Base-by-base conservation (phyloP, 768 basidiomycete genomes). In the Xerocomus brunneocitrinus region DNA sequence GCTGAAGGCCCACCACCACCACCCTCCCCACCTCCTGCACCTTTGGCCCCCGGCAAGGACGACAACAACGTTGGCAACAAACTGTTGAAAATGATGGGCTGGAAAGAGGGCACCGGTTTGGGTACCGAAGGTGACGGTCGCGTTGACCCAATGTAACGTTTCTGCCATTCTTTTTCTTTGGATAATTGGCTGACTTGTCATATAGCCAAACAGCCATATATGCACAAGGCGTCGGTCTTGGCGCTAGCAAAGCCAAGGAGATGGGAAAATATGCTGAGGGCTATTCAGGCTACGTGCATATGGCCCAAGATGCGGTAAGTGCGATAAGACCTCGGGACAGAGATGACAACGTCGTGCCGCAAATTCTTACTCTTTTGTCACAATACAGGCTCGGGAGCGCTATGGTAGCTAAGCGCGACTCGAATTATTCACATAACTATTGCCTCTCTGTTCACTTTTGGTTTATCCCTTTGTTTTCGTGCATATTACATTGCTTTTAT, bases 51-150 rank as follows among this genome's bases (percentile, higher is more conserved):
- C 5, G 89, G 82, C 5, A 75, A 90, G 65, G 94, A 98, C 62
- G 82, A 85, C 47, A 84, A 62, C 39, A 98, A 98, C 61, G 81
- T 92, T 10, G 97, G 97, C 6, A 95, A 95, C 65, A 94, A 91
- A 64, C 67, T 99, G 53, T 69, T 98, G 57, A 91, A 92, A 69
- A 95, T 95, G 83, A 98, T 98, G 95, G 97, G 95, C 1, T 98
- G 95, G 95, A 89, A 79, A 57, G 88, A 89, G 62, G 95, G 95
- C 6, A 84, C 80, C 14, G 95, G 95, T 1, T 71, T 98, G 38
- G 95, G 95, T 1, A 79, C 82, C 7, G 78, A 79, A 44, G 89
- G 89, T 4, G 89, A 91, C 49, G 95, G 95, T 41, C 72, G 93
- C 52, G 84, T 91, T 10, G 91, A 95, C 52, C 94, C 95, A 12